phyloP scores from a whole-genome alignment of 2,329 filamentous ascomycete species.

The Volutella citrinella region DNA sequence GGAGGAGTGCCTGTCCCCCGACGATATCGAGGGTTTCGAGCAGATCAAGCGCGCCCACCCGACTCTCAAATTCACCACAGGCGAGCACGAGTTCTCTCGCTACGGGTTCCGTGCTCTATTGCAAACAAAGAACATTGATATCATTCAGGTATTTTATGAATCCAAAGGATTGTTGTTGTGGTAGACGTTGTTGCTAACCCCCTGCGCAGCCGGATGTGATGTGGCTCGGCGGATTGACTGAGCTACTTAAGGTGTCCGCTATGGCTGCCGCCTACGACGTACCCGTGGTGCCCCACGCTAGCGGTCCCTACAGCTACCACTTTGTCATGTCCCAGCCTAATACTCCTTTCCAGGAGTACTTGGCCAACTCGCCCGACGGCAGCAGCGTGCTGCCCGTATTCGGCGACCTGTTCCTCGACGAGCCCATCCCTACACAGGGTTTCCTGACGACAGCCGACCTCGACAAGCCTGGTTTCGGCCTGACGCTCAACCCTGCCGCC shows the following conservation, averaged over 20 bases:
- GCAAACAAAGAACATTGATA: conserved; percentile 87
- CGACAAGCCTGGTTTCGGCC: conserved; percentile 86
- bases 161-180: no score
- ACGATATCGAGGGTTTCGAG: conserved; percentile 88
- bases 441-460: conserved; percentile 76
- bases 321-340: conserved; percentile 93
- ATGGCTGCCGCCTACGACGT: conserved; percentile 93
- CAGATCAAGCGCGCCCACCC: conserved; percentile 90
- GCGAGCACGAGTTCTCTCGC: conserved; percentile 91
- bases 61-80: conserved; percentile 88
- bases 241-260: conserved; percentile 83
- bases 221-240: conserved; percentile 93
- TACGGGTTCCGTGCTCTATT: conserved; percentile 95
- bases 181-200: no score
- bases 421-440: conserved; percentile 82
- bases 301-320: conserved; percentile 92
- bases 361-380: conserved; percentile 89
- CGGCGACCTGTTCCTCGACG: conserved; percentile 84
- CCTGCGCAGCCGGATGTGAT: conserved; percentile 97
- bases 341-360: conserved; percentile 92
- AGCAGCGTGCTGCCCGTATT: conserved; percentile 89
- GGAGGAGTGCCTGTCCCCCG: conserved; percentile 90
- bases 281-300: conserved; percentile 91
- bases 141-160: no score
- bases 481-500: conserved; percentile 79